Percentiles rank a stretch among this genome's conserved stretches.
These are phyloP conservation scores for Penicillium robsamsonii DNA, from an alignment of 495 filamentous ascomycete genomes.

Conservation along the genomic window DNA sequence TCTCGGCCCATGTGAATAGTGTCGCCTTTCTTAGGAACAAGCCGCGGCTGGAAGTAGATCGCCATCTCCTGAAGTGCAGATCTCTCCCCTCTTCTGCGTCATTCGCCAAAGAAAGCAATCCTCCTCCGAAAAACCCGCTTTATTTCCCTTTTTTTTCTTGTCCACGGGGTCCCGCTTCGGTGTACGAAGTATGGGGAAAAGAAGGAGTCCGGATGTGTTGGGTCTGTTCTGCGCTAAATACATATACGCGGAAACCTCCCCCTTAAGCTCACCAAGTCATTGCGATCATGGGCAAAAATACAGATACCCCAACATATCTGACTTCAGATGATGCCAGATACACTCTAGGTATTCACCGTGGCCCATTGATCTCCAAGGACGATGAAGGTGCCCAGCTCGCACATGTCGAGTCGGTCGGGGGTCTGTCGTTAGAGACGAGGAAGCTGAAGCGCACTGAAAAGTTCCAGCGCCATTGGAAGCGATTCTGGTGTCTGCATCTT, in stretches of 20 bases:
- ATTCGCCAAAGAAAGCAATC: constrained; percentile 16
- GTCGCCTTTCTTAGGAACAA: constrained; percentile 3
- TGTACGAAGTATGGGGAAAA: constrained; percentile 1
- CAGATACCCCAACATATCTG: constrained; percentile 29
- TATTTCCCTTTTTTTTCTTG: constrained; percentile 9
- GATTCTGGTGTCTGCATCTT: constrained; percentile 43
- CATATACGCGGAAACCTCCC: constrained; percentile 1
- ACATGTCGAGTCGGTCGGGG: constrained; percentile 31
- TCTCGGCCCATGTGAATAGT: constrained; percentile 14
- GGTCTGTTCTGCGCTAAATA: not conserved
- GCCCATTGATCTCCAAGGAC: constrained; percentile 26
- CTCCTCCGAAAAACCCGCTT: constrained; percentile 18
- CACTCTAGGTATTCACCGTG: constrained; percentile 36
- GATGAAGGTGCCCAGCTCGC: constrained; percentile 26
- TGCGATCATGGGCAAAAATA: constrained; percentile 26
- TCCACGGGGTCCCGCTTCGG: constrained; percentile 2
- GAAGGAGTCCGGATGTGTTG: constrained; percentile 16
- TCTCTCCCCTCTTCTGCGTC: constrained; percentile 14
- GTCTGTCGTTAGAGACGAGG: constrained; percentile 30
- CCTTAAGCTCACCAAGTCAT: not conserved
- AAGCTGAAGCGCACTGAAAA: constrained; percentile 27
- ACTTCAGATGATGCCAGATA: constrained; percentile 34
- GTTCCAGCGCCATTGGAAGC: constrained; percentile 37
- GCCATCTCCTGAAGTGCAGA: constrained; percentile 23
- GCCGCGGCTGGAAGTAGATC: constrained; percentile 31